Evolutionary conservation across 768 basidiomycete species (phyloP).

Genomic region (Hebeloma cylindrosporum): DNA sequence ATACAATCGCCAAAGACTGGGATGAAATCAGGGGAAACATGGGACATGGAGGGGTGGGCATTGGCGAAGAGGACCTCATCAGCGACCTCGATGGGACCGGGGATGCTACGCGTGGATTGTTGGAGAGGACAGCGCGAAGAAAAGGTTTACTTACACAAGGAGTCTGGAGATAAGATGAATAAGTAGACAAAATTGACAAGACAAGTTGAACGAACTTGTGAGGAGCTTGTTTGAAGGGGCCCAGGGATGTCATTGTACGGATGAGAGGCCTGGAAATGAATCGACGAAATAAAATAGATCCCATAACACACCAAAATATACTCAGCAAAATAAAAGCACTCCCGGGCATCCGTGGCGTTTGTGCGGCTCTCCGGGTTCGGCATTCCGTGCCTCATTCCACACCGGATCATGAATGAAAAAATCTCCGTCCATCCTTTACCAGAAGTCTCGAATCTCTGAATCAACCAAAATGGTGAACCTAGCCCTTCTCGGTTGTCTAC

Average conservation of each 20-base stretch:
- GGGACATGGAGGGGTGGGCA: constrained; percentile 88
- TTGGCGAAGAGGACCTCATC: constrained; percentile 86
- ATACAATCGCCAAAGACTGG: constrained; percentile 88
- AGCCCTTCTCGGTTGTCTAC: too few relatives aligned
- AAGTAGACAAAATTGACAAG: constrained; percentile 1
- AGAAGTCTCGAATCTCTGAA: too few relatives aligned
- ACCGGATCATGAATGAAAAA: too few relatives aligned
- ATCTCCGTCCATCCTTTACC: too few relatives aligned
- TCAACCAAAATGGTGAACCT: too few relatives aligned
- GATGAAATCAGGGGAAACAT: constrained; percentile 87
- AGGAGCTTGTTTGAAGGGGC: constrained; percentile 30
- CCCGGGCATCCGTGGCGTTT: too few relatives aligned
- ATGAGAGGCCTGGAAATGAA: too few relatives aligned
- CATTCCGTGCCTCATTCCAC: too few relatives aligned
- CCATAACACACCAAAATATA: too few relatives aligned
- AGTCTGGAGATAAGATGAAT: constrained; percentile 36
- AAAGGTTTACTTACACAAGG: constrained; percentile 42
- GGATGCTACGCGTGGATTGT: constrained; percentile 46
- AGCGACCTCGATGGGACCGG: constrained; percentile 62
- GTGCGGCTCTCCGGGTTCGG: too few relatives aligned
- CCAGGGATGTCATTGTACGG: constrained; percentile 10
- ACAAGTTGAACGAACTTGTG: constrained; percentile 35
- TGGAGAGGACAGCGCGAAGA: constrained; percentile 11
- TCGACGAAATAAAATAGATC: too few relatives aligned
- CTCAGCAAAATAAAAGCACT: too few relatives aligned